Conservation (phyloP, 2,329 filamentous ascomycete genomes). For the Hypoxylon sp. region DNA sequence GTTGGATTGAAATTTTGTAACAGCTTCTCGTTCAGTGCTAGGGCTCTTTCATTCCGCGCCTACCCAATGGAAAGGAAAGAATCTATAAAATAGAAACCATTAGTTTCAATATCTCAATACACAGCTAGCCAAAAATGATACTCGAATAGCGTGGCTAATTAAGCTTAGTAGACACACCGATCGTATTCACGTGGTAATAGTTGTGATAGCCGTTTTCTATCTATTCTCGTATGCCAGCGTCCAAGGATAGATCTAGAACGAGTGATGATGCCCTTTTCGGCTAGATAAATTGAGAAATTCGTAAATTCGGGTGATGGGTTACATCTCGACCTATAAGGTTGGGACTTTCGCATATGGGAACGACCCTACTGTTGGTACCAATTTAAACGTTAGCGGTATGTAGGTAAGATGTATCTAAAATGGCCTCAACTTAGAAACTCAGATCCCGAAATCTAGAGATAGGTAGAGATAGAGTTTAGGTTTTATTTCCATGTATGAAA, state of each 20-base stretch:
- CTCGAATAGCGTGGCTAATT: constrained; percentile 5
- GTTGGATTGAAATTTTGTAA: constrained; percentile 6
- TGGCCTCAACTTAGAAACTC: constrained; percentile 15
- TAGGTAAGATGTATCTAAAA: neutral
- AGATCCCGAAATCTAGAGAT: constrained; percentile 17
- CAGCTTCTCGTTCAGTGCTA: constrained; percentile 4
- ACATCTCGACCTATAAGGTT: constrained; percentile 21
- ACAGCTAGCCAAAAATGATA: constrained; percentile 9
- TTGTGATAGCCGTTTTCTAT: constrained; percentile 13
- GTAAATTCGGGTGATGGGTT: constrained; percentile 14
- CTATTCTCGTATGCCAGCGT: constrained; percentile 20
- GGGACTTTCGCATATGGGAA: constrained; percentile 13
- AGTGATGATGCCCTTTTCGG: constrained; percentile 22
- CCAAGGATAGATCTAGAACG: constrained; percentile 27
- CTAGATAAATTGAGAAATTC: constrained; percentile 11
- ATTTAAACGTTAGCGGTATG: too few relatives aligned
- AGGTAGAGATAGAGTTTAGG: constrained; percentile 1
- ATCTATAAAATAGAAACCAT: constrained; percentile 1
- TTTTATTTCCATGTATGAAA: neutral
- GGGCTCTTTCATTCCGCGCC: neutral
- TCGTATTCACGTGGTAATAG: constrained; percentile 9
- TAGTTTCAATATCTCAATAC: constrained; percentile 6
- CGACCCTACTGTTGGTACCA: constrained; percentile 15
- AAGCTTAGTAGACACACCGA: constrained; percentile 12
- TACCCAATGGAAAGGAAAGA: neutral